These are phyloP conservation scores for Isoetes engelmannii DNA, from an alignment of 83 land plant species.

Conservation along the genomic window DNA sequence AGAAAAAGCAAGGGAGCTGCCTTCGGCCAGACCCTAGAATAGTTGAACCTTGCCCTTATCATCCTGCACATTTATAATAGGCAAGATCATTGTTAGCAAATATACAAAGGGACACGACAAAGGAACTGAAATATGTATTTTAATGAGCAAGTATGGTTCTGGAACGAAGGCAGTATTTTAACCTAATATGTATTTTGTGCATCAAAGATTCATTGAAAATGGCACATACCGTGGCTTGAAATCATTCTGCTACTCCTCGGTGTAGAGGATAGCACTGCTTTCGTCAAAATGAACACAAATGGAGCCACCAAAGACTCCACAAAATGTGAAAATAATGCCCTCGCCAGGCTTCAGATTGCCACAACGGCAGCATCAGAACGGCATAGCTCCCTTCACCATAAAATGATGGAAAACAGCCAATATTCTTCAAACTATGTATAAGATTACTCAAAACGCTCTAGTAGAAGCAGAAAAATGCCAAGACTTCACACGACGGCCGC, in stretches of 20 bases:
- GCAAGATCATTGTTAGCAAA: too few relatives aligned
- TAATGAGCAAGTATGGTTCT: neutral
- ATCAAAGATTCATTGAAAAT: neutral
- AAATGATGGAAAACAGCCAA: conserved; percentile 25
- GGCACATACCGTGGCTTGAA: conserved; percentile 52
- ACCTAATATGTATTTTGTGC: neutral
- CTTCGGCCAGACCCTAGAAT: too few relatives aligned
- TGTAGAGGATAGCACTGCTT: conserved; percentile 49
- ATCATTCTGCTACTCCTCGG: conserved; percentile 42
- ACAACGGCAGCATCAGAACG: conserved; percentile 9
- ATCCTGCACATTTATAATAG: too few relatives aligned
- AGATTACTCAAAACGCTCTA: neutral
- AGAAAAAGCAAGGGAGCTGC: too few relatives aligned
- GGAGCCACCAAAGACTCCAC: conserved; percentile 5
- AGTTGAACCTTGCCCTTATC: too few relatives aligned
- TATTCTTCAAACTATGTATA: conserved; percentile 8
- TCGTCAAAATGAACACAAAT: conserved; percentile 21
- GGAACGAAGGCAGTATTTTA: neutral
- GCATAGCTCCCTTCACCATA: conserved; percentile 21
- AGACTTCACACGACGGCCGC: too few relatives aligned
- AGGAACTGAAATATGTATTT: conserved; percentile 34
- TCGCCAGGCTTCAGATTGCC: conserved; percentile 20
- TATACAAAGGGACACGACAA: too few relatives aligned
- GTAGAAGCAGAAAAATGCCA: too few relatives aligned
- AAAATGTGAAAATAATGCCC: conserved; percentile 15